Evolutionary conservation across 345 rosid genomes (phyloP).

Genomic region (Citrus glauca): DNA sequence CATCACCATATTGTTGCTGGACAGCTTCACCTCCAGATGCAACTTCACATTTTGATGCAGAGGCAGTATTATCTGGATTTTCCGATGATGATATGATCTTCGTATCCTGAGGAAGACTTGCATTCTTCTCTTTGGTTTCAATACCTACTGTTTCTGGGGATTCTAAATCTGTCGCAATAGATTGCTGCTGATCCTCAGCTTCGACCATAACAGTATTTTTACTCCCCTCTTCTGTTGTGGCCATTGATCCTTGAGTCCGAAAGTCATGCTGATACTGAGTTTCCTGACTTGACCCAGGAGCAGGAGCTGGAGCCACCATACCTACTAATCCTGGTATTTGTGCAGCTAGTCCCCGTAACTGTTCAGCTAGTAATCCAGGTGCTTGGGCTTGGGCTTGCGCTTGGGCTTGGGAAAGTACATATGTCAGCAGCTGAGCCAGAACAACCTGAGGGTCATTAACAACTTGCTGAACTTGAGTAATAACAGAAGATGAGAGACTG

Average conservation of each 20-base stretch:
- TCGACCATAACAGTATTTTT: background rate
- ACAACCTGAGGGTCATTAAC: conserved; percentile 38
- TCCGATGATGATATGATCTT: background rate
- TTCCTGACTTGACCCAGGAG: background rate
- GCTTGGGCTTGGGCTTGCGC: conserved; percentile 25
- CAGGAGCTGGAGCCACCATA: background rate
- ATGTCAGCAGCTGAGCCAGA: conserved; percentile 38
- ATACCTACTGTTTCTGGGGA: background rate
- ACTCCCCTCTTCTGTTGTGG: background rate
- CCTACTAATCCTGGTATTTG: conserved; percentile 12
- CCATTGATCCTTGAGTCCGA: conserved; percentile 3
- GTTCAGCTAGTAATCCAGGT: conserved; percentile 8
- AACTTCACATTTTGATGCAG: background rate
- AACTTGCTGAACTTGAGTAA: conserved; percentile 29
- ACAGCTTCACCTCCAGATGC: background rate
- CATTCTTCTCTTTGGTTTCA: background rate
- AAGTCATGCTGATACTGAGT: background rate
- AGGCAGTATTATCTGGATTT: conserved; percentile 4
- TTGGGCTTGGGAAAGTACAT: conserved; percentile 31
- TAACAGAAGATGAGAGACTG: conserved; percentile 19
- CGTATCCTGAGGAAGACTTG: background rate
- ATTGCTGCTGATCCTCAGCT: background rate
- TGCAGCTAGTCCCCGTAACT: conserved; percentile 12
- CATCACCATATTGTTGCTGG: background rate
- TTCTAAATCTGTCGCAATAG: background rate